phyloP scores from a whole-genome alignment of 1,284 basidiomycete genomes.

The Sphagnurus paluster region DNA sequence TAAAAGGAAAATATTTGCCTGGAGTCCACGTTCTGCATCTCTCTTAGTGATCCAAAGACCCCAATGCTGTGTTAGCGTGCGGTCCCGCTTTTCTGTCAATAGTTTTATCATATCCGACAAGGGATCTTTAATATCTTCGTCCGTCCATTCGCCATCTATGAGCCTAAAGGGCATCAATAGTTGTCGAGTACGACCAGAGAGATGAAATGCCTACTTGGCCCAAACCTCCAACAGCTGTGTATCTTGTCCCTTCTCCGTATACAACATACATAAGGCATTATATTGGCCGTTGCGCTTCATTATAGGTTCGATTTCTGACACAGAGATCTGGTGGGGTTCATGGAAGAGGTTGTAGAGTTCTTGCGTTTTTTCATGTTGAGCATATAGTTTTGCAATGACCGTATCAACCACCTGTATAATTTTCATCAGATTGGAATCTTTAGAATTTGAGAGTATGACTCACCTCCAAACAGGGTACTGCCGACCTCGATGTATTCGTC shows the following conservation, averaged over 20 bases:
- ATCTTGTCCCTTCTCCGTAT: constrained; percentile 57
- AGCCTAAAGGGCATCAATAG: constrained; percentile 47
- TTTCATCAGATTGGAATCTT: background rate
- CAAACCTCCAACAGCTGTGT: constrained; percentile 67
- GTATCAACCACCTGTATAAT: constrained; percentile 76
- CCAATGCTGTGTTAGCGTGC: constrained; percentile 67
- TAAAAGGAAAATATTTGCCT: constrained; percentile 43
- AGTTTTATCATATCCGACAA: constrained; percentile 66
- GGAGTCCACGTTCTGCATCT: constrained; percentile 70
- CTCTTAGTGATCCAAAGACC: constrained; percentile 78
- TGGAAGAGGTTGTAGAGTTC: constrained; percentile 67
- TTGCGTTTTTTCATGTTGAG: constrained; percentile 58
- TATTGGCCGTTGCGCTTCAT: constrained; percentile 57
- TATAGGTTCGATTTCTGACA: constrained; percentile 66
- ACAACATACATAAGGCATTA: constrained; percentile 65
- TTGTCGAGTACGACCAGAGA: background rate
- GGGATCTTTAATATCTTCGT: constrained; percentile 69
- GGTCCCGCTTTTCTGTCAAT: constrained; percentile 61
- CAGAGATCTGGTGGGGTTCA: constrained; percentile 55
- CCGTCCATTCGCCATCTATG: constrained; percentile 67
- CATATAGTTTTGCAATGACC: constrained; percentile 74
- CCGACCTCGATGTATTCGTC: constrained; percentile 1
- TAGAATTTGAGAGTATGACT: background rate
- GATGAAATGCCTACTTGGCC: constrained; percentile 56
- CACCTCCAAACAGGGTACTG: constrained; percentile 22